Percentiles rank a stretch among this genome's conserved stretches.
Evolutionary conservation across 768 basidiomycete species (phyloP).

Genomic region (Rhizopogon vulgaris): DNA sequence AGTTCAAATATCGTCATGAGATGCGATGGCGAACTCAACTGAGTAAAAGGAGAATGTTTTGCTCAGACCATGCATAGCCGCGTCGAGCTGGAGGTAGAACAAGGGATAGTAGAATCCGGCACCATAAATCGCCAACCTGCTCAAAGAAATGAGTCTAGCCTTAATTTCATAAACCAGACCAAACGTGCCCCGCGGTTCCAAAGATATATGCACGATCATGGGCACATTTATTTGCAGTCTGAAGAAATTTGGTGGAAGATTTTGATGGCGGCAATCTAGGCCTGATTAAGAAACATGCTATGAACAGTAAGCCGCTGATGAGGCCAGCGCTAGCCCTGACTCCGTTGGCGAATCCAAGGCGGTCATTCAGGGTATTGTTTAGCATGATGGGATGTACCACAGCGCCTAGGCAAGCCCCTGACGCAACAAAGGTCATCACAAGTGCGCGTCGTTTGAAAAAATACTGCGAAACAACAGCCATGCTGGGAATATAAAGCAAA

Average conservation of each 20-base stretch:
- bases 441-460: constrained; percentile 43
- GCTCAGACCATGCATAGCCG: constrained; percentile 40
- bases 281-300: constrained; percentile 36
- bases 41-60: constrained; percentile 52
- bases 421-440: constrained; percentile 50
- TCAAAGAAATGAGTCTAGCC: neutral
- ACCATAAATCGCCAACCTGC: constrained; percentile 26
- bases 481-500: constrained; percentile 39
- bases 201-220: constrained; percentile 21
- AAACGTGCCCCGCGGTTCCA: constrained; percentile 20
- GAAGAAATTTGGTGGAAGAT: constrained; percentile 14
- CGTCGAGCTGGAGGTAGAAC: constrained; percentile 55
- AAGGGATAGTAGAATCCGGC: constrained; percentile 48
- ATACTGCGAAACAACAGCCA: constrained; percentile 47
- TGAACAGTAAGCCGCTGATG: constrained; percentile 29
- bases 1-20: neutral
- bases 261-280: constrained; percentile 33
- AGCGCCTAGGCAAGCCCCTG: constrained; percentile 54
- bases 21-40: constrained; percentile 26
- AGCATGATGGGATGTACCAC: constrained; percentile 59
- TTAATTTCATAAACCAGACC: neutral
- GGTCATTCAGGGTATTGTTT: constrained; percentile 39
- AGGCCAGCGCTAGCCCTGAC: constrained; percentile 38
- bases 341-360: constrained; percentile 39
- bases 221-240: constrained; percentile 15